Conservation (phyloP, 805 yeast genomes). For the Kockiozyma suomiensis region DNA sequence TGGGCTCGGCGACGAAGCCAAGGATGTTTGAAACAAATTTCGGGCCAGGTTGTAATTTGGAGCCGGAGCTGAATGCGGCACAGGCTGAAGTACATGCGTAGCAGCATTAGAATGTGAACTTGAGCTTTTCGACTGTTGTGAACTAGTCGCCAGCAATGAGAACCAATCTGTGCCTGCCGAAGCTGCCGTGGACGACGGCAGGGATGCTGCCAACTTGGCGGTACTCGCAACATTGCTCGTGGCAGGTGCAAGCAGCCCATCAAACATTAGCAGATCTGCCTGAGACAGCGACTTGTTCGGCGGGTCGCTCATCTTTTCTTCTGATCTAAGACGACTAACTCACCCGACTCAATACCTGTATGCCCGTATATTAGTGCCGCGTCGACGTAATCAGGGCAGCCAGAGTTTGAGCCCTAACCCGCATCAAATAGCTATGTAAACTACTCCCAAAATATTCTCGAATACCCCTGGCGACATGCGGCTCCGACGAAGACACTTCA, state of each 20-base stretch:
- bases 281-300: conserved; percentile 6
- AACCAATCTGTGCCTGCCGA: conserved; percentile 17
- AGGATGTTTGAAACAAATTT: not conserved
- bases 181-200: not conserved
- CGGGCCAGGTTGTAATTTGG: conserved; percentile 6
- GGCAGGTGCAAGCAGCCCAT: conserved; percentile 20
- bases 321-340: too few species aligned
- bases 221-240: not conserved
- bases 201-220: not conserved
- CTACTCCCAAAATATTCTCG: not conserved
- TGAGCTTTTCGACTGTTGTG: not conserved
- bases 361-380: not conserved
- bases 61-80: conserved; percentile 2
- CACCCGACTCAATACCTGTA: too few species aligned
- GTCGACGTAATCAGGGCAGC: not conserved
- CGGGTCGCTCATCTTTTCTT: not conserved
- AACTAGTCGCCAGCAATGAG: conserved; percentile 10
- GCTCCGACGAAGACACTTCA: conserved; percentile 11
- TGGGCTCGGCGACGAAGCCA: conserved; percentile 1
- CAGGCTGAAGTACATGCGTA: not conserved
- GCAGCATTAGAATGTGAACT: not conserved
- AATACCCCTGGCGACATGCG: conserved; percentile 12
- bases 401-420: conserved; percentile 1
- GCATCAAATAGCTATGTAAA: not conserved
- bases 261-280: conserved; percentile 30